Evolutionary conservation across 371 early-diverging fungal genomes (phyloP), one percentile per base, ranked within the genome.

Genomic region (Circinella umbellata): DNA sequence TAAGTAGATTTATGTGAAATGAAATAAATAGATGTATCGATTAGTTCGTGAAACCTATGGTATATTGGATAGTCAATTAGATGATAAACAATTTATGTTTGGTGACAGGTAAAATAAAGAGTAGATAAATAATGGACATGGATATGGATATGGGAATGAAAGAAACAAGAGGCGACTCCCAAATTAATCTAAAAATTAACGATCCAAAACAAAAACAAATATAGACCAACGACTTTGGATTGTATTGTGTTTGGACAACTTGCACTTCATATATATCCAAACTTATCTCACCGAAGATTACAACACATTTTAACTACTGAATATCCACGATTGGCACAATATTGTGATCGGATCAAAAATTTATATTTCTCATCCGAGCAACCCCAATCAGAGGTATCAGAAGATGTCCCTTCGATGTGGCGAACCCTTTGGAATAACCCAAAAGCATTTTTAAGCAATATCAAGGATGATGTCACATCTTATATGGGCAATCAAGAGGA

Each of bases 161-260:
- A 42, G 42, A 9, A 11, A 42, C 6, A 6, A 3, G 42, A 42
- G 27, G 2, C 27, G 27, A 27, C 2, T 27, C 27, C 27, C n/a
- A n/a, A n/a, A n/a, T n/a, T n/a, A n/a, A n/a, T n/a, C n/a, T 27
- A 27, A 27, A 27, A 27, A 27, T 27, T 27, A 27, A 27, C 2
- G 27, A 27, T 27, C 27, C 2, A 27, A 27, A 27, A 27, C 27
- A 27, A 27, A 27, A 27, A 27, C 0, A 27, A 27, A 27, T 27
- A 27, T 68, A 81, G 82, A n/a, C 85, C 92, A 4, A 80, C 88
- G 8, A 84, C 87, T 5, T 70, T 93, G 35, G 94, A 93, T 68
- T 86, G 89, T 14, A 78, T 92, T 48, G 87, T 81, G 11, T 93
- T 90, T 74, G 93, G 92, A 4, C 84, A 91, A 64, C 79, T 93